Evolutionary conservation across 2,329 filamentous ascomycete genomes (phyloP), one percentile per base, ranked within the genome.

Genomic region (Penicillium digitatum): DNA sequence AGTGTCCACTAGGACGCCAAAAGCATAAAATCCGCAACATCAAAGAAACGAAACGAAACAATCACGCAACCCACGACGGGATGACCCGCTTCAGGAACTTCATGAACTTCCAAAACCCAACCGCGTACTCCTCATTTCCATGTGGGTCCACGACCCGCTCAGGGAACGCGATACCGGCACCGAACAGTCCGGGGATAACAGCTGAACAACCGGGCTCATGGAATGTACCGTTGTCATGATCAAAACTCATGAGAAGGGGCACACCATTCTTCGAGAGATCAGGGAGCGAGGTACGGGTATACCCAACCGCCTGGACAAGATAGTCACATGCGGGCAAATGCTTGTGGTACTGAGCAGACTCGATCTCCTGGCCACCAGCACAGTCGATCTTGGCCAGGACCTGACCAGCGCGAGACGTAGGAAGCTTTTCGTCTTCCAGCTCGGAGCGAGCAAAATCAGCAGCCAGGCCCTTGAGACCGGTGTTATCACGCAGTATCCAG

Each of bases 101-200:
- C 82, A 86, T 86, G 60, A 87, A 87, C 70, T 87, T 87, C 65
- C 77, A 84, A 65, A 86, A 80, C 0, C 84, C 84, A 48, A 87
- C 84, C 0, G 82, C 81, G 62, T 79, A 76, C 69, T 86, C 83
- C 8, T 82, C 79, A 66, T 85, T 86, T 0, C 83, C 83, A 38
- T 78, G 71, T 1, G 83, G 84, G 72, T 87, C 84, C 9, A 78
- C 77, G 6, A 86, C 82, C 24, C 76, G 73, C 65, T 86, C 82
- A 0, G 84, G 84, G 62, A 81, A 87, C 0, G 83, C 84, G 61
- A 87, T 87, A 0, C 84, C 84, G 0, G 83, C 83, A 3, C 82
- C 84, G 64, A 80, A 83, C 18, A 86, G 62, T 0, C 82, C 82
- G 1, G 77, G 78, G 20, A 85, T 67, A 26, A 69, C 70, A 29